Conservation (phyloP, 2,329 filamentous ascomycete genomes). For the Bertia moriformis region DNA sequence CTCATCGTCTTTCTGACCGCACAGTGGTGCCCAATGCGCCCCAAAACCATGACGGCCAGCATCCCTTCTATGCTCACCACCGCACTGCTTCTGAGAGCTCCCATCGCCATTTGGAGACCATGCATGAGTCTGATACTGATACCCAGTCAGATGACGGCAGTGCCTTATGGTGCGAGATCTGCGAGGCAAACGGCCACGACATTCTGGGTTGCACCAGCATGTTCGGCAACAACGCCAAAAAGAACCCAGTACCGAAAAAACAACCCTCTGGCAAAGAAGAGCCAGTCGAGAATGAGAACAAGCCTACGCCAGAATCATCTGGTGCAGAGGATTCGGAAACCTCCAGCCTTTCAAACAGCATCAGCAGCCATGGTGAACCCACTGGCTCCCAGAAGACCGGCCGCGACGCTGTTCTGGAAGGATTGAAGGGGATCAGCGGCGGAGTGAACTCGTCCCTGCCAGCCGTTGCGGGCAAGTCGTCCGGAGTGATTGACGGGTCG, state of each 20-base stretch:
- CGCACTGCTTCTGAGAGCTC: not conserved
- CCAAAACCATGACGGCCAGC: not conserved
- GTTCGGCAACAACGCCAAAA: conserved; percentile 34
- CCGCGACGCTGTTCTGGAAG: conserved; percentile 22
- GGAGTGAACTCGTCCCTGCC: not conserved
- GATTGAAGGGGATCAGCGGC: conserved; percentile 12
- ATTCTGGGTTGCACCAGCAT: conserved; percentile 89
- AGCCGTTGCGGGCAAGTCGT: conserved; percentile 37
- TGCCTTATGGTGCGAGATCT: conserved; percentile 35
- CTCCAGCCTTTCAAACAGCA: not conserved
- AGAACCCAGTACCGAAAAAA: not conserved
- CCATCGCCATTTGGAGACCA: not conserved
- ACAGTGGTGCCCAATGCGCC: not conserved
- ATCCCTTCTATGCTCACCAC: not conserved
- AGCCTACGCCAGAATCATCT: not conserved
- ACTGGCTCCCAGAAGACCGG: conserved; percentile 18
- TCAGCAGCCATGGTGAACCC: conserved; percentile 4
- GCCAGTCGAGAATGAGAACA: not conserved
- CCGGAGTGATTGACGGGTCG: conserved; percentile 41
- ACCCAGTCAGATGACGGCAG: not conserved
- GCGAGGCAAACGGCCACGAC: conserved; percentile 80
- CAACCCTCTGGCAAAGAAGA: conserved; percentile 6
- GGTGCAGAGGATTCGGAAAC: no score
- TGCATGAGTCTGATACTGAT: not conserved
- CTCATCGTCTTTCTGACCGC: not conserved